Conservation (phyloP, 2,329 filamentous ascomycete species). For the Penicillium sp. region DNA sequence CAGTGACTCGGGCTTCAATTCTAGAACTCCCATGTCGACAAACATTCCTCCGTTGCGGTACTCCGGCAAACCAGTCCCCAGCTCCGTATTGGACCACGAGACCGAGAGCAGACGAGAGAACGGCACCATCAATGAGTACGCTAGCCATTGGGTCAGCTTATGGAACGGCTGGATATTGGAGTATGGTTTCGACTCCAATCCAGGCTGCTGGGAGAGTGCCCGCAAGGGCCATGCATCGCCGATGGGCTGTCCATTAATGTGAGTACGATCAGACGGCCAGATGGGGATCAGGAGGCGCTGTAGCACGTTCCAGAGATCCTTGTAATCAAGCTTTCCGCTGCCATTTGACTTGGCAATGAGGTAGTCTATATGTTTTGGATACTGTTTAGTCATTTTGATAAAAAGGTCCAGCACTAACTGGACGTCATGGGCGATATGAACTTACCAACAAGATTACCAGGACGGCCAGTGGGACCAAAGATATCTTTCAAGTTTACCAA, state of each 20-base stretch:
- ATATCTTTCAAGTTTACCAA: constrained; percentile 40
- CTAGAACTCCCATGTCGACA: constrained; percentile 58
- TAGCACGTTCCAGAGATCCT: constrained; percentile 45
- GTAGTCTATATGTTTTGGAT: constrained; percentile 39
- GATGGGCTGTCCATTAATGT: constrained; percentile 44
- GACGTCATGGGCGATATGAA: neutral
- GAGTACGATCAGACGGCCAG: constrained; percentile 51
- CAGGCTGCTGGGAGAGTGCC: constrained; percentile 10
- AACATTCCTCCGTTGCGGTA: constrained; percentile 72
- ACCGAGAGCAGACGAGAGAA: constrained; percentile 56
- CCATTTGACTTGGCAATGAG: constrained; percentile 33
- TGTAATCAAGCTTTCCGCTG: constrained; percentile 37
- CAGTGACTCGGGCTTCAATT: constrained; percentile 49
- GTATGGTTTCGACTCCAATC: constrained; percentile 12
- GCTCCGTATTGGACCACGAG: constrained; percentile 53
- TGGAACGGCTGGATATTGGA: constrained; percentile 55
- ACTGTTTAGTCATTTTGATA: neutral
- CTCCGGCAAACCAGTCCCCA: constrained; percentile 68
- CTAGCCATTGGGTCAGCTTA: constrained; percentile 70
- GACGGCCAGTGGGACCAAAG: constrained; percentile 47
- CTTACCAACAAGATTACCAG: constrained; percentile 52
- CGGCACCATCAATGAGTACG: constrained; percentile 69
- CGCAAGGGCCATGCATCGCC: constrained; percentile 54
- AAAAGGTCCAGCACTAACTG: no score
- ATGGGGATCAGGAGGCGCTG: constrained; percentile 50